Evolutionary conservation across 1,284 basidiomycete species (phyloP).

Genomic region (Xanthoconium separans): DNA sequence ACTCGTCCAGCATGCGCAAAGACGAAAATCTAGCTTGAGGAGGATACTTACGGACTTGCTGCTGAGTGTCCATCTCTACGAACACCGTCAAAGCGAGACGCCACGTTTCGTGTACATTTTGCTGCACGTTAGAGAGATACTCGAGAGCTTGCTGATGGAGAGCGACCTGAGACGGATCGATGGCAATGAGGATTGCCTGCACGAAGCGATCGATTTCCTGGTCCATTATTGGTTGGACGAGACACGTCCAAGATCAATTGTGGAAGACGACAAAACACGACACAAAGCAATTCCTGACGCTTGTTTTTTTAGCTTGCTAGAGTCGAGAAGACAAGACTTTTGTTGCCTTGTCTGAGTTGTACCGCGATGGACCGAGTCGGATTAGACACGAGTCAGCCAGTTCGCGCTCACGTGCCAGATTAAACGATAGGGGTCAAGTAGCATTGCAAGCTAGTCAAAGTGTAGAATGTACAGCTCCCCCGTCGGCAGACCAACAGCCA

Average conservation of each 20-base stretch:
- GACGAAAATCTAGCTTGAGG: slow-evolving; percentile 83
- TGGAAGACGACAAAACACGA: not conserved
- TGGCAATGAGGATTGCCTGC: slow-evolving; percentile 82
- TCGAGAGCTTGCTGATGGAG: slow-evolving; percentile 80
- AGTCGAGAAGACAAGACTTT: not conserved
- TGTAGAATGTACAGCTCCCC: slow-evolving; percentile 26
- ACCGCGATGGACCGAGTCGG: not conserved
- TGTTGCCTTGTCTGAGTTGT: not conserved
- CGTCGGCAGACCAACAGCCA: slow-evolving; percentile 19
- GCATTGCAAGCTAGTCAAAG: slow-evolving; percentile 11
- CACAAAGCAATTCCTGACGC: not conserved
- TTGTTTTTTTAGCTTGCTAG: not conserved
- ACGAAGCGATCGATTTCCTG: slow-evolving; percentile 74
- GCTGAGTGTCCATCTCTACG: slow-evolving; percentile 57
- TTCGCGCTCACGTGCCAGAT: slow-evolving; percentile 28
- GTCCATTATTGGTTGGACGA: slow-evolving; percentile 50
- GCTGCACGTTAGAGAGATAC: slow-evolving; percentile 77
- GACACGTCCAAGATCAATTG: slow-evolving; percentile 19
- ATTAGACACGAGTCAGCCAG: slow-evolving; percentile 16
- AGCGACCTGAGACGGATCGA: slow-evolving; percentile 67
- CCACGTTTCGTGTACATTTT: slow-evolving; percentile 77
- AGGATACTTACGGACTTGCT: slow-evolving; percentile 58
- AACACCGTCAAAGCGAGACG: slow-evolving; percentile 74
- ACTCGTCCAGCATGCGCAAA: slow-evolving; percentile 82
- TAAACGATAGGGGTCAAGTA: slow-evolving; percentile 22